Evolutionary conservation across 768 basidiomycete species (phyloP).

Genomic region (Suillus spraguei): DNA sequence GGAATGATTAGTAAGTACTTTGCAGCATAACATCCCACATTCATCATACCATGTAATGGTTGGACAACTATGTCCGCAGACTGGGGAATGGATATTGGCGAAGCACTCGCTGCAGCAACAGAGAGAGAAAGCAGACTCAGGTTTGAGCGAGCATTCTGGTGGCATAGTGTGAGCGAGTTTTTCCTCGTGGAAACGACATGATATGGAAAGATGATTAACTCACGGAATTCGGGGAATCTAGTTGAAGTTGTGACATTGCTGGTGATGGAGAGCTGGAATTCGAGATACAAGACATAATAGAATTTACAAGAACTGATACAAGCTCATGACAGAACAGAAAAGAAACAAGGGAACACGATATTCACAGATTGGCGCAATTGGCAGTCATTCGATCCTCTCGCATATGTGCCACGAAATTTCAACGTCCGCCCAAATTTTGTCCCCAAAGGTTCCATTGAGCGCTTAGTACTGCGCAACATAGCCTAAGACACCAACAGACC

Average conservation of each 20-base stretch:
- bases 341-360: constrained; percentile 12
- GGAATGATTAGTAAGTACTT: constrained; percentile 11
- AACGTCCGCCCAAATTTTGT: constrained; percentile 32
- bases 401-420: constrained; percentile 21
- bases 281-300: constrained; percentile 10
- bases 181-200: background rate
- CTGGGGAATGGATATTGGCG: constrained; percentile 44
- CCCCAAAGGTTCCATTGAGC: constrained; percentile 5
- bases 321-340: constrained; percentile 18
- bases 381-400: constrained; percentile 6
- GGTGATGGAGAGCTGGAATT: background rate
- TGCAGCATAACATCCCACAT: constrained; percentile 24
- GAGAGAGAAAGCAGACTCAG: constrained; percentile 70
- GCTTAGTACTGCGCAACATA: background rate
- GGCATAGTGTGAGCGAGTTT: background rate
- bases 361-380: constrained; percentile 7
- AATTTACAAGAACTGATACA: constrained; percentile 17
- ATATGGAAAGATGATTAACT: constrained; percentile 7
- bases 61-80: constrained; percentile 14
- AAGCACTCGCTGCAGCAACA: constrained; percentile 54
- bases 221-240: constrained; percentile 14
- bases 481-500: background rate
- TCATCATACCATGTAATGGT: constrained; percentile 20
- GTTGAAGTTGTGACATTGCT: constrained; percentile 15
- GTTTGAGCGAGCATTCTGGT: constrained; percentile 16